Evolutionary conservation across 140 eudicot species (phyloP), one percentile per base, ranked within the genome.

Genomic region (Senecio squalidus): DNA sequence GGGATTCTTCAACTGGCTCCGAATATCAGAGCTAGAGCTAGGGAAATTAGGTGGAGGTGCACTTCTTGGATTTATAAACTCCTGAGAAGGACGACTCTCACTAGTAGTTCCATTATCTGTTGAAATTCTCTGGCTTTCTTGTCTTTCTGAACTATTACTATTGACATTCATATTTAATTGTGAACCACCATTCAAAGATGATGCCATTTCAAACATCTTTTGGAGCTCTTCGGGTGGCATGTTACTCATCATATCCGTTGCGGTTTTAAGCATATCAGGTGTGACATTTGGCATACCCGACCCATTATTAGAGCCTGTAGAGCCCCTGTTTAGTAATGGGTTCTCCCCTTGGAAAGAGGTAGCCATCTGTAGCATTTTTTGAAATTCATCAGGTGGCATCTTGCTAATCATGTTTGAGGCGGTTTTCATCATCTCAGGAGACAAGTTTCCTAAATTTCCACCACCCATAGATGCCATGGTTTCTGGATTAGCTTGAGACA

Each of bases 331-430:
- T 39, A 17, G 52, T 28, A 68, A 56, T 3, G 80, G 64, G 22
- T 74, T 81, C 26, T 43, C 76, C 22, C 80, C 78, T 38, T 85
- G 78, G 44, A 85, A 79, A 8, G 91, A 76, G 24, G 91, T 67
- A 40, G 95, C 95, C 66, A 85, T 45, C 26, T 82, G 62, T 44
- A 85, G 52, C 87, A 85, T 85, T 41, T 52, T 74, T 62, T 85
- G 81, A 40, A 85, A 84, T 62, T 85, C 95, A 58, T 79, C 91
- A 13, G 87, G 91, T 16, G 86, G 63, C 95, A 85, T 85, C 39
- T 60, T 82, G 58, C 90, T 66, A 21, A 85, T 76, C 43, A 79
- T 17, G 62, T 66, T 69, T 21, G 95, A 73, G 45, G 91, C 86
- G 13, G 82, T 64, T 69, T 74, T 85, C 46, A 85, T 51, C 91